Evolutionary conservation across 768 basidiomycete genomes (phyloP).

Genomic region (Saitozyma sp.): DNA sequence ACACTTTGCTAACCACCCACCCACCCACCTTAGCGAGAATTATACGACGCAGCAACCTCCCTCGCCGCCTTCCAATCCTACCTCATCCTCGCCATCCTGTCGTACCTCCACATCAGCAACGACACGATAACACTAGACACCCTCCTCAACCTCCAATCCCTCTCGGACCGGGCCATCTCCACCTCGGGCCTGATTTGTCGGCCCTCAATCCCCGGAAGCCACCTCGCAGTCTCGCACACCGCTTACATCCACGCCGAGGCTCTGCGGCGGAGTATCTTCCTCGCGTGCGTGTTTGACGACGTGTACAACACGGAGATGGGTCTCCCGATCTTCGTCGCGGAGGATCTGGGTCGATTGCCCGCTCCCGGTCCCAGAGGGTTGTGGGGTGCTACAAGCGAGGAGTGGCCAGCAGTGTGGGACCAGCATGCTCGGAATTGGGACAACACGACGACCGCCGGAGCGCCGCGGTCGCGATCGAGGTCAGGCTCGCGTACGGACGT

Average conservation of each 20-base stretch:
- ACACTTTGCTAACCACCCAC: background rate
- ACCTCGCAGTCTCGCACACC: background rate
- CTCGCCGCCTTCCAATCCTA: constrained; percentile 2
- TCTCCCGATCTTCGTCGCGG: constrained; percentile 1
- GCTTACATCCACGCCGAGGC: constrained; percentile 1
- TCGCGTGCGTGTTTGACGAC: constrained; percentile 3
- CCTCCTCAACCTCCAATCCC: constrained; percentile 1
- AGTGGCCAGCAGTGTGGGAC: no score
- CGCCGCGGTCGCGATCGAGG: no score
- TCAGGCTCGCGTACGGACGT: no score
- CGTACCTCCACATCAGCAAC: constrained; percentile 2
- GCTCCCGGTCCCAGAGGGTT: background rate
- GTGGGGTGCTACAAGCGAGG: background rate
- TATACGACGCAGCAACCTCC: background rate
- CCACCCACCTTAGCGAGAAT: background rate
- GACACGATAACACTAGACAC: background rate
- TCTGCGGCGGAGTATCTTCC: background rate
- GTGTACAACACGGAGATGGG: background rate
- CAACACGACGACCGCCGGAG: no score
- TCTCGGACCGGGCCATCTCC: constrained; percentile 2
- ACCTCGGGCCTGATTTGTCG: background rate
- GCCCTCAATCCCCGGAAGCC: background rate
- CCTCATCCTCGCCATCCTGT: background rate
- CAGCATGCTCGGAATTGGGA: no score
- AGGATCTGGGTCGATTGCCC: background rate